Evolutionary conservation across 2,329 filamentous ascomycete species (phyloP), one percentile per base, ranked within the genome.

Genomic region (Fusarium sp.): DNA sequence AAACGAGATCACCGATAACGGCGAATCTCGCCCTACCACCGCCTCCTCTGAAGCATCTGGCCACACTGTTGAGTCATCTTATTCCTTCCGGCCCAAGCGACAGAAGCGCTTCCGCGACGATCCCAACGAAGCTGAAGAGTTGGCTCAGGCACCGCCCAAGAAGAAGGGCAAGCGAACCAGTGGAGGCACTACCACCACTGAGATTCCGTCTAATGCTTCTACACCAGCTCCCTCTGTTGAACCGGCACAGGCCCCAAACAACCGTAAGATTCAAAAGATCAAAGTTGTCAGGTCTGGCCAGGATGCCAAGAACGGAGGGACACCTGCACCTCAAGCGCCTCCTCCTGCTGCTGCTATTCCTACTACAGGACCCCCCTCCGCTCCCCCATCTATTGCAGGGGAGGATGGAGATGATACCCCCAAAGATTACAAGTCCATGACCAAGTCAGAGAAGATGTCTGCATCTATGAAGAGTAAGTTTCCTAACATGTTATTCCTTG

Each of bases 391-490:
- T 29, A 63, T 58, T 7, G 22, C 39, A n/a, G 49, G 36, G 14
- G 81, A 79, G 7, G 81, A 81, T 15, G 79, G 75, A 18, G 83
- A 85, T 31, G 83, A 86, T 64, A 75, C 78, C 22, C 77, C 73
- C 50, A 89, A 90, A 80, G 87, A 89, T 57, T 90, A 90, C 74
- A 85, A 86, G 39, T 83, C 86, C 46, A 90, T 90, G 88, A 90
- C 87, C 52, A 90, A 90, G 81, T 89, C 87, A 35, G 88, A 90
- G 80, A 90, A 90, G 83, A 90, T 90, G 88, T 89, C 86, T n/a
- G 85, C 85, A 22, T 90, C 88, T 5, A 90, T 90, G 88, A 89
- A 89, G 82, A 87, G 88, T 90, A 82, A 81, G 85, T 79, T 44
- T 50, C 15, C 52, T 6, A 8, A 1, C 25, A 13, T 3, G 7